These are phyloP conservation scores for Ceratopteris richardii DNA, from an alignment of 75 land plant species.

Conservation along the genomic window DNA sequence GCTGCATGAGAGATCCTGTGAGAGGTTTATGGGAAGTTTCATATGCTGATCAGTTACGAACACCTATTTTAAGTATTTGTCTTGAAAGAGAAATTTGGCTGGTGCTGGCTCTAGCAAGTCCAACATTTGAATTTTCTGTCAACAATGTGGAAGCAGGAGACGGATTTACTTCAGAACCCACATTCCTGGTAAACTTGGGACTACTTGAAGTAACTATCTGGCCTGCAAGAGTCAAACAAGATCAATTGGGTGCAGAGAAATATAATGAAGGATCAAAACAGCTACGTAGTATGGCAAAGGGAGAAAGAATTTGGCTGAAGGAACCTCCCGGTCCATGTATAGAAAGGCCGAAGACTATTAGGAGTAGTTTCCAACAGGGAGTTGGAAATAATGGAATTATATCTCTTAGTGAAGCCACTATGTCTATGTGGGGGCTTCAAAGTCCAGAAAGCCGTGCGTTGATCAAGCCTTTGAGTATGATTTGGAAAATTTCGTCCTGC, in stretches of 20 bases:
- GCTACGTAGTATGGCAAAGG: too few species aligned
- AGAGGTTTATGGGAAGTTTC: neutral
- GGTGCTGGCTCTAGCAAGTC: constrained; percentile 12
- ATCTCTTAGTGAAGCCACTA: neutral
- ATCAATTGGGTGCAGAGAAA: neutral
- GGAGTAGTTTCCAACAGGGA: constrained; percentile 10
- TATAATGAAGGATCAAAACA: constrained; percentile 5
- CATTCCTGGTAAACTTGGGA: constrained; percentile 14
- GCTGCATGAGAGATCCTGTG: too few species aligned
- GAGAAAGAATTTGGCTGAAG: constrained; percentile 15
- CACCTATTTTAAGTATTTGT: neutral
- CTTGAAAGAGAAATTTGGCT: constrained; percentile 8
- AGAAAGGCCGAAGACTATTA: neutral
- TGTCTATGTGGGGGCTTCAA: constrained; percentile 4
- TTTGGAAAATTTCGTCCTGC: constrained; percentile 18
- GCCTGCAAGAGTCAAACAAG: constrained; percentile 11
- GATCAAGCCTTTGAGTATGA: constrained; percentile 12
- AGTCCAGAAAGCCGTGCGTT: constrained; percentile 1
- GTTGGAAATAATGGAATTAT: constrained; percentile 18
- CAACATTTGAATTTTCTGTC: constrained; percentile 10
- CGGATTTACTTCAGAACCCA: constrained; percentile 1
- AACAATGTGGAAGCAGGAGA: neutral
- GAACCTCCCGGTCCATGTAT: constrained; percentile 16
- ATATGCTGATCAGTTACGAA: neutral
- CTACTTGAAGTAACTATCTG: constrained; percentile 11